Percentiles rank a stretch among this genome's conserved stretches.
Conservation (phyloP, 2,329 filamentous ascomycete species). For the Alternaria sp. region DNA sequence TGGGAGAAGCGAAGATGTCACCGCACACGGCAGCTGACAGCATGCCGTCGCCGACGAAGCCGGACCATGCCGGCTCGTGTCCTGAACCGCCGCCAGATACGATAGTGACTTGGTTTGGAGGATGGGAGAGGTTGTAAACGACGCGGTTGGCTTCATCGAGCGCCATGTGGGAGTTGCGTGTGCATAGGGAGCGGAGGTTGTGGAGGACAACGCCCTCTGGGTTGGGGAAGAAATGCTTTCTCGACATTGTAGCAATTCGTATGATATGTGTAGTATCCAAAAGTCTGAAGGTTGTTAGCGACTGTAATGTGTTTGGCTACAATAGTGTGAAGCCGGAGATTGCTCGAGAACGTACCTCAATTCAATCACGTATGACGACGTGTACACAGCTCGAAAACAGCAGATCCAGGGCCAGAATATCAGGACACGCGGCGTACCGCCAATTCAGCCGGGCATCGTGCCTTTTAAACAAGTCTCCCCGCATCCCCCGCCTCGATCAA, state of each 20-base stretch:
- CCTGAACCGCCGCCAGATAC: slow-evolving; percentile 57
- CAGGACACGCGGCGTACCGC: neutral
- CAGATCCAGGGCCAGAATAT: too few species aligned
- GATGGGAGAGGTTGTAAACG: slow-evolving; percentile 55
- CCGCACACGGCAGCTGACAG: slow-evolving; percentile 56
- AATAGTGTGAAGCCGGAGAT: neutral
- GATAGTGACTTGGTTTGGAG: slow-evolving; percentile 52
- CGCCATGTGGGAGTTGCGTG: slow-evolving; percentile 52
- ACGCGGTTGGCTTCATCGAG: slow-evolving; percentile 58
- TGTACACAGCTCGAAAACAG: neutral
- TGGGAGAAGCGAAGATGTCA: slow-evolving; percentile 57
- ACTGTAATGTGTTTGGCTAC: neutral
- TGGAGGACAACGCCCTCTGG: slow-evolving; percentile 59
- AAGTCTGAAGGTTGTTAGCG: neutral
- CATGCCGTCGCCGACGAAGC: slow-evolving; percentile 58
- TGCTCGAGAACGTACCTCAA: neutral
- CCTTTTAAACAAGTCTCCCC: slow-evolving; percentile 34
- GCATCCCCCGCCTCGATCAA: slow-evolving; percentile 30
- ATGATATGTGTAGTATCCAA: neutral
- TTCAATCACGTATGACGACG: neutral
- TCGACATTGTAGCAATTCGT: slow-evolving; percentile 53
- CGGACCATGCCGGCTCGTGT: slow-evolving; percentile 58
- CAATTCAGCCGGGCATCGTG: slow-evolving; percentile 14
- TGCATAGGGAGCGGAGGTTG: slow-evolving; percentile 56
- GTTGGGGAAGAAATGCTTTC: slow-evolving; percentile 62